Evolutionary conservation across 352 stramenopile species (phyloP), one percentile per base, ranked within the genome.

Genomic region (Phytophthora macrochlamydospora): DNA sequence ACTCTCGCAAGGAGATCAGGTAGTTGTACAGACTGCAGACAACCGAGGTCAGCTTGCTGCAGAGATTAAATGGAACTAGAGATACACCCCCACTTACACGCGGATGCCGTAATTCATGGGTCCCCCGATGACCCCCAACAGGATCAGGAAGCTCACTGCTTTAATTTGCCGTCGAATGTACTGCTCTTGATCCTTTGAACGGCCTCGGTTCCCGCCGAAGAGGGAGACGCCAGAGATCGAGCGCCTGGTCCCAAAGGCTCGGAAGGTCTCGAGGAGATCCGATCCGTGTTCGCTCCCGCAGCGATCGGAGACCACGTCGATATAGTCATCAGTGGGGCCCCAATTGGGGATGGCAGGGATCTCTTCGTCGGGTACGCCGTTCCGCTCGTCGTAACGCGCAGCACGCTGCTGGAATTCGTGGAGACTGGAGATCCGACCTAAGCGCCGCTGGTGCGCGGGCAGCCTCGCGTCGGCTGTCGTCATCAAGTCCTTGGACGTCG

Each of bases 401-500:
- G 79, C 83, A 14, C 83, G 83, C 64, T 90, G 81, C 66, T 90
- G 81, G 72, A 92, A 92, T 76, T 92, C 83, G 63, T 83, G 76
- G 29, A 92, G 73, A 69, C 81, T 90, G 48, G 75, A 66, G 51
- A 92, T 90, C 51, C 83, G 83, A 13, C 83, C 83, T 42, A 63
- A 71, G 48, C 83, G 83, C 45, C 81, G 83, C 72, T 87, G 83
- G 63, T 90, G 83, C 46, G 80, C 68, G 3, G 83, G 83, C 51
- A 90, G 63, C 35, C 18, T 78, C 33, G 59, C 46, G 46, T 76
- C 63, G 35, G 31, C 50, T 32, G 40, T 14, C 6, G 37, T 51
- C 13, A 13, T 29, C 33, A 65, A 56, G 12, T 66, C 45, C 30
- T 69, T 45, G 62, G 63, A 11, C 51, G 43, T 44, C 38, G 66